Conservation (phyloP, 148 eudicot species). For the Chenopodium quinoa region DNA sequence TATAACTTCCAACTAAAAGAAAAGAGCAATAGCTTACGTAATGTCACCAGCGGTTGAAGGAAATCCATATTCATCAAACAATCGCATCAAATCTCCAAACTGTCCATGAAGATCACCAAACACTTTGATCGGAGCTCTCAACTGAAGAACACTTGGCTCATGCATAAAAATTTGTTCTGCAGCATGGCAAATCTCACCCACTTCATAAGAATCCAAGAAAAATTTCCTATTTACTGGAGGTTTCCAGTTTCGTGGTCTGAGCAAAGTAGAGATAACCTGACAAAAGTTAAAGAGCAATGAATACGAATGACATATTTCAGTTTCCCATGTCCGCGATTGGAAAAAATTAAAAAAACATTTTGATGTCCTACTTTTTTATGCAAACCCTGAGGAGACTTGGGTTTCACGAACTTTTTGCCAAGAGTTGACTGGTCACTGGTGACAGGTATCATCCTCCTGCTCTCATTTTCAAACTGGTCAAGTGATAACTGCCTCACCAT, state of each 20-base stretch:
- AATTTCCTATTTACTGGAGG: slow-evolving; percentile 84
- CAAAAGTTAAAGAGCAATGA: slow-evolving; percentile 23
- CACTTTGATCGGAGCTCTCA: slow-evolving; percentile 94
- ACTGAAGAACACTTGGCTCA: slow-evolving; percentile 92
- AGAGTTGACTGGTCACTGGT: slow-evolving; percentile 55
- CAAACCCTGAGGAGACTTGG: slow-evolving; percentile 92
- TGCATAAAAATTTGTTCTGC: slow-evolving; percentile 96
- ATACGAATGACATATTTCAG: background rate
- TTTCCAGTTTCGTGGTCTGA: slow-evolving; percentile 93
- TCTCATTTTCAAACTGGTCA: slow-evolving; percentile 98
- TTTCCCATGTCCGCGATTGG: background rate
- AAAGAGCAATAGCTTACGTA: slow-evolving; percentile 49
- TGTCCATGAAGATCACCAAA: slow-evolving; percentile 99
- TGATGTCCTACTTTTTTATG: slow-evolving; percentile 72
- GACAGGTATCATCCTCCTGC: slow-evolving; percentile 80
- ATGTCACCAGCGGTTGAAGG: slow-evolving; percentile 98
- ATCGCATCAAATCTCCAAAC: slow-evolving; percentile 93
- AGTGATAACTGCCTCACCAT: slow-evolving; percentile 94
- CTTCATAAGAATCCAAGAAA: slow-evolving; percentile 93
- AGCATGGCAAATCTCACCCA: slow-evolving; percentile 97
- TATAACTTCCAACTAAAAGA: background rate
- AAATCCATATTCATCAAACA: slow-evolving; percentile 97
- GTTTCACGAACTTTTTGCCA: slow-evolving; percentile 60
- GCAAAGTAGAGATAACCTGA: slow-evolving; percentile 84
- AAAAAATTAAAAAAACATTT: background rate